Evolutionary conservation across 345 rosid species (phyloP), one percentile per base, ranked within the genome.

Genomic region (Hibiscus trionum): DNA sequence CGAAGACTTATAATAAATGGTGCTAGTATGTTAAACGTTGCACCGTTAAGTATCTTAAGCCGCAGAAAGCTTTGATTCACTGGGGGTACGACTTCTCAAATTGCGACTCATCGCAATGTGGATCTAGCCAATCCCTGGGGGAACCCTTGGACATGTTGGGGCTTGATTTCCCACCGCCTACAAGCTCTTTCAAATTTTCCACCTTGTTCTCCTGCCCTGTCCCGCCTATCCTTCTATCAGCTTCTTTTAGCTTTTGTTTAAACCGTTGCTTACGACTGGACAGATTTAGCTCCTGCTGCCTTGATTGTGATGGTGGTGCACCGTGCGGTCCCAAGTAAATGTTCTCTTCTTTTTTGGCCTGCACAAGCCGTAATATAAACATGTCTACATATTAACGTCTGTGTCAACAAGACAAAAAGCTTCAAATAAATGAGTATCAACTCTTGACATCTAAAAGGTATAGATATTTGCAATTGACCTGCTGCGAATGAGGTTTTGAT

Each of bases 261-360:
- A 91, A 85, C 27, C 88, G 83, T 74, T 94, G 96, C 88, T 91
- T 94, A 21, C 89, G 95, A 74, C 83, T 83, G 11, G 86, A 73
- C 0, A 80, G 15, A 72, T 80, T 88, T 77, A 81, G 78, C 70
- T 84, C 89, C 79, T 77, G 88, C 74, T 81, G 93, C 83, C 84
- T 90, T 52, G 87, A 75, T 63, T 85, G 91, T 1, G 91, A 90
- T 4, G 96, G 95, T 24, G 93, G 95, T 7, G 97, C 93, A 58
- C 97, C 97, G 61, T 88, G 96, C 37, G 98, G 98, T 72, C 98
- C 96, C 66, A 94, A 76, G 84, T 94, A 94, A 72, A 90, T 91
- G 75, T 71, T 84, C 77, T 91, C 97, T 86, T 90, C 95, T 63
- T 72, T 83, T 74, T 77, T 74, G 35, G 73, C 71, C 93, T 87